phyloP scores from a whole-genome alignment of 495 filamentous ascomycete species.

The Trichocladium uniseriatum region DNA sequence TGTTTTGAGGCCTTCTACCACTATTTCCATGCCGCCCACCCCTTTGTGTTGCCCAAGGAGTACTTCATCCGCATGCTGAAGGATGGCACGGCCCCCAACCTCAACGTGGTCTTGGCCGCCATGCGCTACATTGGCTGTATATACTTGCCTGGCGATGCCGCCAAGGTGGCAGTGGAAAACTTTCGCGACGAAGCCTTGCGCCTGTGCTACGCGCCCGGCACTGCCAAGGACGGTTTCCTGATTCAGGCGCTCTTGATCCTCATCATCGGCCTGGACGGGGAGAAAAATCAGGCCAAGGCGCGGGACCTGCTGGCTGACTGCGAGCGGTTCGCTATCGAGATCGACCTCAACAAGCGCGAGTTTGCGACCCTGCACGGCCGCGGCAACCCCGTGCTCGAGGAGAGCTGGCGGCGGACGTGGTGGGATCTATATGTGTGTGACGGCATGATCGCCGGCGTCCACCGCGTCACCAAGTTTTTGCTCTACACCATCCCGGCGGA shows the following conservation, averaged over 20 bases:
- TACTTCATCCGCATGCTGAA: constrained; percentile 38
- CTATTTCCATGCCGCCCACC: constrained; percentile 63
- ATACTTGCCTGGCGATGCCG: constrained; percentile 45
- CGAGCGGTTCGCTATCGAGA: constrained; percentile 60
- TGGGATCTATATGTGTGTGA: constrained; percentile 85
- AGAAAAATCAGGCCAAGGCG: constrained; percentile 57
- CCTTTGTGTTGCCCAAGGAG: constrained; percentile 49
- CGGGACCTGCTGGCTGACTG: constrained; percentile 56
- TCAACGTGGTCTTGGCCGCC: constrained; percentile 44
- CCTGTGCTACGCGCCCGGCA: constrained; percentile 39
- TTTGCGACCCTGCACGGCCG: constrained; percentile 41
- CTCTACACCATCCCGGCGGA: constrained; percentile 47
- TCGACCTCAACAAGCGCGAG: constrained; percentile 59
- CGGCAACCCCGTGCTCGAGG: constrained; percentile 44
- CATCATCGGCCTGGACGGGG: constrained; percentile 68
- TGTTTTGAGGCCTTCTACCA: constrained; percentile 50
- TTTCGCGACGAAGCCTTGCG: constrained; percentile 51
- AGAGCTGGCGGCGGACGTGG: constrained; percentile 80
- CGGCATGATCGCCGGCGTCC: constrained; percentile 51
- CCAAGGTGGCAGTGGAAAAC: constrained; percentile 40
- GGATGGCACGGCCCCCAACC: constrained; percentile 25
- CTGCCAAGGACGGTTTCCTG: constrained; percentile 51
- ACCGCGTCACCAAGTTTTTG: constrained; percentile 48
- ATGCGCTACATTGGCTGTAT: constrained; percentile 63
- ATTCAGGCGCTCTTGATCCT: constrained; percentile 72